phyloP scores from a whole-genome alignment of 306 rosid genomes.

The Purshia tridentata region DNA sequence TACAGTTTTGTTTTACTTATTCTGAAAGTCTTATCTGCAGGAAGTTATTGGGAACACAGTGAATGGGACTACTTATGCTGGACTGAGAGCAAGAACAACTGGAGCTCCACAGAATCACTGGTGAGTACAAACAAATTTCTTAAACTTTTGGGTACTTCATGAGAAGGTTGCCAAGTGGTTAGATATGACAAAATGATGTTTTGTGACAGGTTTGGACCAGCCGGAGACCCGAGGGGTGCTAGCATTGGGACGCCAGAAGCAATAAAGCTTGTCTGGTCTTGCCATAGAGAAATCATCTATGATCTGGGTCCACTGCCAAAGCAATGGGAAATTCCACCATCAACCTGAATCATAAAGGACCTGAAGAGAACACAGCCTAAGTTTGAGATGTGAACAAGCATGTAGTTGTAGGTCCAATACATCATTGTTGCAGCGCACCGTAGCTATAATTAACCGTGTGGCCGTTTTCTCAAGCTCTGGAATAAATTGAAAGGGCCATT shows the following conservation, averaged over 20 bases:
- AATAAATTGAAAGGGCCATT: slow-evolving; percentile 3
- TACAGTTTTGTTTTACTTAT: not conserved
- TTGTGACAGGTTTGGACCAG: slow-evolving; percentile 85
- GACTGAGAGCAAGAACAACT: slow-evolving; percentile 90
- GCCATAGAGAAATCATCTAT: slow-evolving; percentile 90
- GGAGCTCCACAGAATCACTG: slow-evolving; percentile 99
- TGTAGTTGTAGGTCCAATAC: not conserved
- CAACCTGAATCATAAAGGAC: slow-evolving; percentile 39
- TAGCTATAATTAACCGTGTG: not conserved
- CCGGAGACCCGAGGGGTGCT: slow-evolving; percentile 97
- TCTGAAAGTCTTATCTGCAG: slow-evolving; percentile 41
- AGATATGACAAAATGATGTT: slow-evolving; percentile 23
- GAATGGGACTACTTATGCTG: slow-evolving; percentile 91
- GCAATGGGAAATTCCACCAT: slow-evolving; percentile 72
- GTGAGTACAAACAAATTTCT: slow-evolving; percentile 32
- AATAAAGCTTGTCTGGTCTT: slow-evolving; percentile 96
- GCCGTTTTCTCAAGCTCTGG: not conserved
- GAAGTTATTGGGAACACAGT: slow-evolving; percentile 85
- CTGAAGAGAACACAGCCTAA: not conserved
- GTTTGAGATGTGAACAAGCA: slow-evolving; percentile 4
- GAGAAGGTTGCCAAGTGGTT: slow-evolving; percentile 2
- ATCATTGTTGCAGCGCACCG: slow-evolving; percentile 1
- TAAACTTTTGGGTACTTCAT: not conserved
- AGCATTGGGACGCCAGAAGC: slow-evolving; percentile 99
- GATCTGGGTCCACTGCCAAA: slow-evolving; percentile 71